phyloP scores from a whole-genome alignment of 2,329 filamentous ascomycete genomes.

The Nemania sp. region DNA sequence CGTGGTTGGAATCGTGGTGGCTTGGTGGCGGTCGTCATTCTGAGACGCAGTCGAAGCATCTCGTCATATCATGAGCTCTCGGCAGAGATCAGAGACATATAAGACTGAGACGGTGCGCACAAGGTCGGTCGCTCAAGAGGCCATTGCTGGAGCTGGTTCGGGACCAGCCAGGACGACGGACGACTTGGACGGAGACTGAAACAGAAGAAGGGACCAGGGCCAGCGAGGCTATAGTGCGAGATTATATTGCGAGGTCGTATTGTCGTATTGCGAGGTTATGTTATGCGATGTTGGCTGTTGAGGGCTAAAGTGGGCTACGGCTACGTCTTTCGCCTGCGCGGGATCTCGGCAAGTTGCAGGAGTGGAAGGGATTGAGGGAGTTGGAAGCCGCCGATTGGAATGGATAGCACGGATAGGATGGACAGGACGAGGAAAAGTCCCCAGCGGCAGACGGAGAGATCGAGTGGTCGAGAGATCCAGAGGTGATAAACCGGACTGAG shows the following conservation, averaged over 20 bases:
- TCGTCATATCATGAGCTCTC: conserved; percentile 32
- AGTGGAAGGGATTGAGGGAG: too few relatives aligned
- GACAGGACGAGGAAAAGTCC: conserved; percentile 6
- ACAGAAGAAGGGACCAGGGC: background rate
- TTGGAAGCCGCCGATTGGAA: too few relatives aligned
- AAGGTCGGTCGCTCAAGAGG: conserved; percentile 9
- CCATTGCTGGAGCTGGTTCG: conserved; percentile 13
- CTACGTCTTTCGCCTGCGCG: background rate
- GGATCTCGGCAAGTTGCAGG: too few relatives aligned
- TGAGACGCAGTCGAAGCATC: conserved; percentile 38
- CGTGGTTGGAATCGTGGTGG: conserved; percentile 32
- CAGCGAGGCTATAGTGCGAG: too few relatives aligned
- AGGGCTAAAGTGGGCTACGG: conserved; percentile 1
- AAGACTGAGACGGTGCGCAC: background rate
- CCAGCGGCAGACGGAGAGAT: too few relatives aligned
- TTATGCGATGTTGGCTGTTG: too few relatives aligned
- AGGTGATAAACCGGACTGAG: conserved; percentile 24
- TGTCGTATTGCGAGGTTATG: conserved; percentile 4
- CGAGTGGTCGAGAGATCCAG: conserved; percentile 13
- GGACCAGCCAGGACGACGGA: background rate
- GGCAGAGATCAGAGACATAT: conserved; percentile 3
- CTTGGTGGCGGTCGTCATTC: conserved; percentile 38
- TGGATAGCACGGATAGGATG: conserved; percentile 2
- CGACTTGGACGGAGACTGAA: background rate
- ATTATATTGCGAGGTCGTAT: conserved; percentile 3